phyloP scores from a whole-genome alignment of 2,329 filamentous ascomycete genomes.

The Hortaea werneckii region DNA sequence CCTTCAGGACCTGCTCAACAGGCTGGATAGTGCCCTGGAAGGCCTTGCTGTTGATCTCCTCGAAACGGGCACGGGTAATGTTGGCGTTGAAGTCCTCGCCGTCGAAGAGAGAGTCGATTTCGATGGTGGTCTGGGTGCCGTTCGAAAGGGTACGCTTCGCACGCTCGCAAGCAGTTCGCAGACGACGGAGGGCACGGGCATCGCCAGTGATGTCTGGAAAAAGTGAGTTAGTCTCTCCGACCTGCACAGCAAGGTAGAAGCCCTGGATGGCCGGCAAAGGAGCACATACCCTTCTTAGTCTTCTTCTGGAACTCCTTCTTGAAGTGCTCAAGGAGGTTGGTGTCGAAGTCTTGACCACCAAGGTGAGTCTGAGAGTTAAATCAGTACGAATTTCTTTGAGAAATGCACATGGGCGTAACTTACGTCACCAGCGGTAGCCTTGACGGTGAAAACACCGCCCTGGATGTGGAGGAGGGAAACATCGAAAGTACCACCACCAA shows the following conservation, averaged over 20 bases:
- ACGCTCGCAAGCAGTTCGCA: slow-evolving; percentile 97
- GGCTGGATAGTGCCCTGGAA: slow-evolving; percentile 91
- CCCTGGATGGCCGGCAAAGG: no score
- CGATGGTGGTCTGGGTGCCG: slow-evolving; percentile 92
- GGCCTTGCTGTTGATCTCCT: slow-evolving; percentile 93
- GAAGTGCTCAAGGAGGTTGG: slow-evolving; percentile 89
- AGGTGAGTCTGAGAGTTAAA: slow-evolving; percentile 2
- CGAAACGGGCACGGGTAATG: slow-evolving; percentile 97
- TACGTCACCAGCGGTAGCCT: slow-evolving; percentile 84
- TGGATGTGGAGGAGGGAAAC: slow-evolving; percentile 98
- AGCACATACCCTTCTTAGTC: slow-evolving; percentile 48
- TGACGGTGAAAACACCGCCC: slow-evolving; percentile 98
- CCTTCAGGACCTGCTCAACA: slow-evolving; percentile 93
- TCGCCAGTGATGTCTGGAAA: slow-evolving; percentile 60
- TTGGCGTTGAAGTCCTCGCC: slow-evolving; percentile 95
- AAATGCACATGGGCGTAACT: not conserved
- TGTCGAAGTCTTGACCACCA: slow-evolving; percentile 73
- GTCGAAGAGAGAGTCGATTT: slow-evolving; percentile 97
- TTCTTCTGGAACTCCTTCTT: slow-evolving; percentile 86
- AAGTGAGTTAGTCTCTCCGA: no score
- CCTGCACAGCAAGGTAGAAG: no score
- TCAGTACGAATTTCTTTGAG: no score
- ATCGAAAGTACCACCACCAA: slow-evolving; percentile 99
- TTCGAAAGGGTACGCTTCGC: slow-evolving; percentile 98
- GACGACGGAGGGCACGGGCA: slow-evolving; percentile 84